Base-by-base conservation (phyloP, 2,329 filamentous ascomycete genomes). In the Chaetothyriales sp. region DNA sequence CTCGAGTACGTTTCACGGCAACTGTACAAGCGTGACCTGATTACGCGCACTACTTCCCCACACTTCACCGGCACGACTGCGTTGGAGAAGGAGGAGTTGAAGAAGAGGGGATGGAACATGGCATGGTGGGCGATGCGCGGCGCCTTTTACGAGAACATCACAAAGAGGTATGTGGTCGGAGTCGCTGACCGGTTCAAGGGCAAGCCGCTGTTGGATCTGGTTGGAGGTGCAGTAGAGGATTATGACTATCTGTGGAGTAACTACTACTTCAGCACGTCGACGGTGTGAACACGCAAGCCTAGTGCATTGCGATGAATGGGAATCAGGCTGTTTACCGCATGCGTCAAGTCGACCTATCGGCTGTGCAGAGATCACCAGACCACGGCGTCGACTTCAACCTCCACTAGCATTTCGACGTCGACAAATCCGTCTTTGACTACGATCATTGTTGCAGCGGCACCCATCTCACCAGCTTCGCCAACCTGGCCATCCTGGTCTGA, bases 191-290 rank as follows among this genome's bases (percentile, higher is more conserved):
- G 82, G 62, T 77, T 95, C 58, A 82, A 75, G 64, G 73, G 81
- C 59, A 84, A 83, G 63, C 82, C 85, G 49, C 75, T 95, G 67
- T 78, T 94, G 46, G 82, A 85, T 58, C 79, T 98, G 65, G 75
- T 95, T 20, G 85, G 83, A 7, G 87, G 86, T 52, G 84, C 98
- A 46, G 69, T 97, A 57, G 89, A 95, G 65, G 92, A 98, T 67
- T 98, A 98, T 66, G 87, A 95, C 68, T 97, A 94, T 66, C 74
- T 98, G 29, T 98, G 92, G 92, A 89, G 95, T 69, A 89, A 94
- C 62, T 97, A 95, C 68, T 94, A 97, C 69, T 98, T 97, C 68
- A 76, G 80, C 18, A 83, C 80, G 1, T 75, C 78, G 22, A 83
- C 78, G 4, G 59, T 77, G 56, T 78, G 63, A 59, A 20, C 10